Conservation (phyloP, 2,329 filamentous ascomycete genomes). For the Xylariaceae sp. region DNA sequence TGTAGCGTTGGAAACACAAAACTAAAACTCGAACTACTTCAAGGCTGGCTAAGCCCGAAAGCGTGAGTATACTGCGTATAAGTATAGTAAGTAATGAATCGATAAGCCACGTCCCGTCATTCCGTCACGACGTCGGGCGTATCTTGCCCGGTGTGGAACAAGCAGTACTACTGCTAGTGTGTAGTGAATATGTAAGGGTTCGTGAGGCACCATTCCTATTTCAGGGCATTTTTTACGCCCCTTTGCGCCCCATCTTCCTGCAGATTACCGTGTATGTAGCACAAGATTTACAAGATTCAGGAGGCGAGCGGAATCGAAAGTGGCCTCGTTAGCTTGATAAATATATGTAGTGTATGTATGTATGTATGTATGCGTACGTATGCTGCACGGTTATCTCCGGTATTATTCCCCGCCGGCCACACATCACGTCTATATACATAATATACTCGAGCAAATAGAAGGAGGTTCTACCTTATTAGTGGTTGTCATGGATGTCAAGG, state of each 20-base stretch:
- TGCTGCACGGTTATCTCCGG: neutral
- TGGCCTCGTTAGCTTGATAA: neutral
- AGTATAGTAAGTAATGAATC: neutral
- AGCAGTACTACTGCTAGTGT: slow-evolving; percentile 6
- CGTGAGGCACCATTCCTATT: neutral
- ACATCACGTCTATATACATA: no score
- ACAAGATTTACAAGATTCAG: no score
- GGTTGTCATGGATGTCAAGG: neutral
- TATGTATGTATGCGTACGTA: no score
- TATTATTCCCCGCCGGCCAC: neutral
- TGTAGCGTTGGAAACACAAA: neutral
- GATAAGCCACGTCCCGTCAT: slow-evolving; percentile 28
- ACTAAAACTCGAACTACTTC: neutral
- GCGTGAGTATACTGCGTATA: no score
- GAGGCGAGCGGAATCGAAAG: neutral
- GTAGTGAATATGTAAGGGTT: no score
- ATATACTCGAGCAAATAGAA: no score
- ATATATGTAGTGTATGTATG: no score
- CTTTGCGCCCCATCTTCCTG: neutral
- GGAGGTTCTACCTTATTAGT: no score
- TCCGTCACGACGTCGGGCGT: slow-evolving; percentile 19
- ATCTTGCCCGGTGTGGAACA: slow-evolving; percentile 23
- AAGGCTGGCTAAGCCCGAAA: no score
- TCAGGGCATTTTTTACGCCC: neutral
- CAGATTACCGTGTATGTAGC: neutral